Base-by-base conservation (phyloP, 352 stramenopile genomes). In the Thraustochytrium sp. region DNA sequence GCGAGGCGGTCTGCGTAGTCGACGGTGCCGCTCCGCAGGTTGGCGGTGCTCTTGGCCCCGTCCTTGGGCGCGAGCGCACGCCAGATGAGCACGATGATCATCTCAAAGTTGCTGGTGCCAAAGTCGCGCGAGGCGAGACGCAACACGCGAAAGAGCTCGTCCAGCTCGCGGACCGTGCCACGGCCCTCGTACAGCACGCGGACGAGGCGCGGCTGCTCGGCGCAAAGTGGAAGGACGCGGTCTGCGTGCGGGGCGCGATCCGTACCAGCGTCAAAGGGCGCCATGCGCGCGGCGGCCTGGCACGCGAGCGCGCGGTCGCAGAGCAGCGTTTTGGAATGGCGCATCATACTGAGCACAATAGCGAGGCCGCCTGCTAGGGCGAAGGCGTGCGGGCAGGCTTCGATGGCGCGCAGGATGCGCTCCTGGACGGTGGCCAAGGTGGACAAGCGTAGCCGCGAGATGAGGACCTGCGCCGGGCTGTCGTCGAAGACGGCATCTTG, bases 281-380 rank as follows among this genome's bases (percentile, higher is more conserved):
- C 59, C 59, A 72, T 72, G 8, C 59, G 59, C 18, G 59, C 59
- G 18, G 59, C 59, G 1, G 59, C 59, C n/a, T 72, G 26, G 26
- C 59, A 72, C 9, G 59, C 59, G 46, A 49, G 36, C 16, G 40
- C 34, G 5, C 59, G 59, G 9, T 21, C 42, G 26, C 59, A 44
- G 16, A 44, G 42, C 16, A 72, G 42, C 11, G 13, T 29, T 2
- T 18, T 21, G 8, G 36, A 44, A 11, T 31, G 13, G 13, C 59
- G 59, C 59, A 72, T 72, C 59, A 72, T 72, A 26, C 59, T 72
- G 18, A 72, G 40, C 13, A 72, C 59, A 29, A 72, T 72, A 5
- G 9, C 2, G 0, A 72, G 34, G 9, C 59, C 59, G 8, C 59
- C 21, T 8, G 54, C 5, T 4, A 37, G 16, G 0, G 59, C 59